Base-by-base conservation (phyloP, 176 grass and related monocot species). In the Secale cereale region DNA sequence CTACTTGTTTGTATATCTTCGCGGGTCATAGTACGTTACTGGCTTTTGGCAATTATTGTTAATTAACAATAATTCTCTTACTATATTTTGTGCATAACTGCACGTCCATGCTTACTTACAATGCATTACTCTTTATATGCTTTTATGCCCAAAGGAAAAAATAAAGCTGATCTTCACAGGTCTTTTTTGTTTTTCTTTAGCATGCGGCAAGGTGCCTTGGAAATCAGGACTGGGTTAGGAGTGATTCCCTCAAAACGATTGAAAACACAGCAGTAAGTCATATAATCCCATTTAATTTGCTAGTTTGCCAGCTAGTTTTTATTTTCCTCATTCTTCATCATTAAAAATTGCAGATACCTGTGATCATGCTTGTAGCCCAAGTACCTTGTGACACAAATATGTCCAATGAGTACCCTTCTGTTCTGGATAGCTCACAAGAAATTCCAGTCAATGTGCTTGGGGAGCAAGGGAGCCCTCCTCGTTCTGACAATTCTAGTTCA, bases 221-320 rank as follows among this genome's bases (percentile, higher is more conserved):
- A 70, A 98, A 98, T 70, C 96, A 98, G 60, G 96, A 98, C 52
- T 98, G 96, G 96, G 96, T 98, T 91, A 91, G 96, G 78, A 95
- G 84, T 83, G 96, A 98, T 67, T 98, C 96, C 28, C 91, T 98
- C 36, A 98, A 98, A 92, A 98, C 96, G 66, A 82, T 98, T 87
- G 96, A 98, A 90, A 98, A 98, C 81, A 98, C 96, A 87, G 93
- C 96, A 65, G 95, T 97, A 90, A 89, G 45, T 54, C 41, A 76
- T 54, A 76, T 54, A 76, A 76, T 88, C 54, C 30, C 56, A 50
- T 73, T 88, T 65, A 50, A 48, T 82, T 87, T 79, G 6, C 40
- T 85, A 81, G 31, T 78, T 76, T 19, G 43, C 67, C 40, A 77
- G 22, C 78, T 80, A 56, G 26, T 65, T 31, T 85, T 54, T 35